Conservation (phyloP, 2,329 filamentous ascomycete species). For the Periconia sp. region DNA sequence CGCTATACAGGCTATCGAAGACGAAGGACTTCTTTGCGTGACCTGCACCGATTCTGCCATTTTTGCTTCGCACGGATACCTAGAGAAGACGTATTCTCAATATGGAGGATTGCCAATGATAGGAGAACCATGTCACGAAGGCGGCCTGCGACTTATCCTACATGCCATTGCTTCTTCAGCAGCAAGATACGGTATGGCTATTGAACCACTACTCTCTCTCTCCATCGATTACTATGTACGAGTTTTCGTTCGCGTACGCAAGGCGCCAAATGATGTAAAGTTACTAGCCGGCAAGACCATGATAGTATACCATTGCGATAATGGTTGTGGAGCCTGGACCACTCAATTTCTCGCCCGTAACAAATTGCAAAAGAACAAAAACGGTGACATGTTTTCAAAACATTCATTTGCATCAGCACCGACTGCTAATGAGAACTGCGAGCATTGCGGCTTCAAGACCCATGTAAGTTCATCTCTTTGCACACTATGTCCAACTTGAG, state of each 20-base stretch:
- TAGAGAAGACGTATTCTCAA: slow-evolving; percentile 90
- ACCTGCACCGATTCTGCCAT: slow-evolving; percentile 96
- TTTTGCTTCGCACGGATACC: slow-evolving; percentile 91
- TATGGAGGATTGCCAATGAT: slow-evolving; percentile 90
- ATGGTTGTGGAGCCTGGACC: slow-evolving; percentile 88
- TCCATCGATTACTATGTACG: slow-evolving; percentile 96
- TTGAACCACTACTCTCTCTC: slow-evolving; percentile 88
- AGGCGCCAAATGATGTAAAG: slow-evolving; percentile 83
- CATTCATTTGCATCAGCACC: slow-evolving; percentile 74
- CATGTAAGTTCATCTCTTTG: slow-evolving; percentile 51
- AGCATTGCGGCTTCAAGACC: slow-evolving; percentile 83
- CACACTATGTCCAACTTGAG: not conserved
- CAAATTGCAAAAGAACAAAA: slow-evolving; percentile 68
- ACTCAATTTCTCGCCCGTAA: slow-evolving; percentile 77
- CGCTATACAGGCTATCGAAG: slow-evolving; percentile 81
- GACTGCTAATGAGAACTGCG: slow-evolving; percentile 65
- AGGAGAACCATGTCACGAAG: slow-evolving; percentile 84
- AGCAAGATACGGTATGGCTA: slow-evolving; percentile 80
- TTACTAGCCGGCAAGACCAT: slow-evolving; percentile 89
- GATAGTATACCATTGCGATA: slow-evolving; percentile 87
- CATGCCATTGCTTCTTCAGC: slow-evolving; percentile 79
- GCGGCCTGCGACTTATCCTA: slow-evolving; percentile 81
- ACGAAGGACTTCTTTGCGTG: slow-evolving; percentile 88
- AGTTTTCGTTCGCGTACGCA: slow-evolving; percentile 80
- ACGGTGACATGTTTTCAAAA: slow-evolving; percentile 70